Conservation (phyloP, 805 yeast species). For the Candida ulmi region DNA sequence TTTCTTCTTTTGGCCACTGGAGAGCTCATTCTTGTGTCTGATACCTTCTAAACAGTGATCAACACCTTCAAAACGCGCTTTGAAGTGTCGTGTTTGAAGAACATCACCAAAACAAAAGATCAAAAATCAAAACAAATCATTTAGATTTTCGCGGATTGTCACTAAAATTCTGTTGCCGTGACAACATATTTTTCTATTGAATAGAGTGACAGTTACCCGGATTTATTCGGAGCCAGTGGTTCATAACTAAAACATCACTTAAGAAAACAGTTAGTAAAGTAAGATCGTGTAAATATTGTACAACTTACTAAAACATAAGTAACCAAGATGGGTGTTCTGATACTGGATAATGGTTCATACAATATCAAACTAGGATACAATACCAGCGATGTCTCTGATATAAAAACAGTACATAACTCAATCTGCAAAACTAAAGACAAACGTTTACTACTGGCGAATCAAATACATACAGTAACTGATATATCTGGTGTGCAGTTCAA, state of each 20-base stretch:
- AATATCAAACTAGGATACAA: constrained; percentile 63
- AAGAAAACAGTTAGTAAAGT: no score
- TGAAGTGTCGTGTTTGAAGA: not conserved
- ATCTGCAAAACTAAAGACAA: constrained; percentile 74
- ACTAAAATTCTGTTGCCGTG: not conserved
- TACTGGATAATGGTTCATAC: constrained; percentile 89
- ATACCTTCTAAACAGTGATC: no score
- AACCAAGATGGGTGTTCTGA: constrained; percentile 29
- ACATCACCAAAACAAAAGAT: no score
- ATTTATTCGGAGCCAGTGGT: no score
- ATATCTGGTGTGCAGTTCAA: constrained; percentile 67
- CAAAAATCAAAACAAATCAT: not conserved
- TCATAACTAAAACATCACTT: no score
- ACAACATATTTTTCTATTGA: not conserved
- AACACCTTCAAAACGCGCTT: not conserved
- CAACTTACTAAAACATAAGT: no score
- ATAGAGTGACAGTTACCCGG: not conserved
- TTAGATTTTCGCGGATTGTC: not conserved
- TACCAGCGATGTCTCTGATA: constrained; percentile 23
- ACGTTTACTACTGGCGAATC: constrained; percentile 66
- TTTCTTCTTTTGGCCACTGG: constrained; percentile 22
- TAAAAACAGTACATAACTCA: constrained; percentile 61
- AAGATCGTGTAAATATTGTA: no score
- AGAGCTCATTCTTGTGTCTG: constrained; percentile 17
- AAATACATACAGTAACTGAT: constrained; percentile 57